phyloP scores from a whole-genome alignment of 2,329 filamentous ascomycete genomes.

The Aciculosporium take region DNA sequence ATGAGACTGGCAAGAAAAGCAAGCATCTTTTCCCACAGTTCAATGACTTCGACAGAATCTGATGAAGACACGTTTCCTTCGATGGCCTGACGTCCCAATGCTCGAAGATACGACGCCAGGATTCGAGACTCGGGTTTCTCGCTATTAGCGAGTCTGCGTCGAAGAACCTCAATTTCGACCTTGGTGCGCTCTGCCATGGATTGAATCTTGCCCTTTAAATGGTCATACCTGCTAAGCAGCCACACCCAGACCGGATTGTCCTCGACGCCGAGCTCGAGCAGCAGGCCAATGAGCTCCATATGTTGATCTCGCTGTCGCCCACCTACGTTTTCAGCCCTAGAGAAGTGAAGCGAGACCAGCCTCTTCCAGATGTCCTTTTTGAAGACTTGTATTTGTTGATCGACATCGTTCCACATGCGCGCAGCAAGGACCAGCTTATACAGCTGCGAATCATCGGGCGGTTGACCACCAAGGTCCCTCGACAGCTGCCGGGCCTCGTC shows the following conservation, averaged over 20 bases:
- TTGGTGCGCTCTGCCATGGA: constrained; percentile 71
- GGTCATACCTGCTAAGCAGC: constrained; percentile 79
- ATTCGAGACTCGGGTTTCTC: constrained; percentile 56
- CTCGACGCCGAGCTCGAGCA: constrained; percentile 87
- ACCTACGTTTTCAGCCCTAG: constrained; percentile 31
- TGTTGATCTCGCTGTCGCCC: constrained; percentile 62
- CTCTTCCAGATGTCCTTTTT: constrained; percentile 83
- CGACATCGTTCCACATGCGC: constrained; percentile 89
- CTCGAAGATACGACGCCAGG: constrained; percentile 62
- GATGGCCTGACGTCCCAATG: constrained; percentile 52
- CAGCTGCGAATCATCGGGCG: constrained; percentile 62
- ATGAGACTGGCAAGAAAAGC: constrained; percentile 60
- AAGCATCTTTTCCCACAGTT: constrained; percentile 84
- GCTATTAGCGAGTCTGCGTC: constrained; percentile 60
- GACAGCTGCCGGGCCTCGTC: constrained; percentile 63
- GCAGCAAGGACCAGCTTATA: constrained; percentile 80
- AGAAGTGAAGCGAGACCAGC: constrained; percentile 52
- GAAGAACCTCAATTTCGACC: constrained; percentile 82
- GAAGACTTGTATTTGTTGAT: constrained; percentile 71
- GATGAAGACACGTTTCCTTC: constrained; percentile 48
- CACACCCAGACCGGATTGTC: constrained; percentile 96
- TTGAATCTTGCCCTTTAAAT: constrained; percentile 74
- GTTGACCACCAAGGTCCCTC: constrained; percentile 35
- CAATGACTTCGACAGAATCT: constrained; percentile 69
- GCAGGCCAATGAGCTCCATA: constrained; percentile 76